phyloP scores from a whole-genome alignment of 345 rosid species.

The Capsella bursapastoris region DNA sequence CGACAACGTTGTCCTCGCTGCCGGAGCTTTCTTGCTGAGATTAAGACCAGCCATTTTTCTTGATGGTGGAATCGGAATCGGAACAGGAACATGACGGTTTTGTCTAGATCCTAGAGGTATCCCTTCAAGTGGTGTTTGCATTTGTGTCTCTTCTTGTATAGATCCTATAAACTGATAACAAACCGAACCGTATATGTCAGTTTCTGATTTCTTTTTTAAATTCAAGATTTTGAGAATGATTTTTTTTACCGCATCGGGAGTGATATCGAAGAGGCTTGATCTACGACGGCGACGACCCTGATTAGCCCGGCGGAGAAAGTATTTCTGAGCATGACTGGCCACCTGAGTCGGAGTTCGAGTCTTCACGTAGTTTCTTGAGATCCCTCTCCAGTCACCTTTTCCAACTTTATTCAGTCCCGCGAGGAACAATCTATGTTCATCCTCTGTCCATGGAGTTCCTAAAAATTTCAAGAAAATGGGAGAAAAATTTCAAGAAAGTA shows the following conservation, averaged over 20 bases:
- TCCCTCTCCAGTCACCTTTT: conserved; percentile 88
- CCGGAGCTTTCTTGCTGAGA: conserved; percentile 44
- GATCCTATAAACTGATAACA: conserved; percentile 10
- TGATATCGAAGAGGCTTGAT: conserved; percentile 78
- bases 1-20: conserved; percentile 40
- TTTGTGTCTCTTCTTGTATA: conserved; percentile 21
- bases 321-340: conserved; percentile 87
- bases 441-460: conserved; percentile 92
- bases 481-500: not conserved
- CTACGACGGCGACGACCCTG: conserved; percentile 74
- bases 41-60: conserved; percentile 73
- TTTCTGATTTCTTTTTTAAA: not conserved
- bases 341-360: conserved; percentile 85
- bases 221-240: not conserved
- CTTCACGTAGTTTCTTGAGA: conserved; percentile 77
- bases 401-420: conserved; percentile 73
- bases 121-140: conserved; percentile 34
- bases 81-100: conserved; percentile 57
- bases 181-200: not conserved
- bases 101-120: conserved; percentile 16
- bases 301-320: conserved; percentile 68
- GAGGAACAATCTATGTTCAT: conserved; percentile 68
- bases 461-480: not conserved
- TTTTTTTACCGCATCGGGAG: conserved; percentile 54
- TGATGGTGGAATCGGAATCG: conserved; percentile 64